Percentiles rank a stretch among this genome's conserved stretches.
phyloP scores from a whole-genome alignment of 139 green algal species.

The Chlamydomonas sp. region DNA sequence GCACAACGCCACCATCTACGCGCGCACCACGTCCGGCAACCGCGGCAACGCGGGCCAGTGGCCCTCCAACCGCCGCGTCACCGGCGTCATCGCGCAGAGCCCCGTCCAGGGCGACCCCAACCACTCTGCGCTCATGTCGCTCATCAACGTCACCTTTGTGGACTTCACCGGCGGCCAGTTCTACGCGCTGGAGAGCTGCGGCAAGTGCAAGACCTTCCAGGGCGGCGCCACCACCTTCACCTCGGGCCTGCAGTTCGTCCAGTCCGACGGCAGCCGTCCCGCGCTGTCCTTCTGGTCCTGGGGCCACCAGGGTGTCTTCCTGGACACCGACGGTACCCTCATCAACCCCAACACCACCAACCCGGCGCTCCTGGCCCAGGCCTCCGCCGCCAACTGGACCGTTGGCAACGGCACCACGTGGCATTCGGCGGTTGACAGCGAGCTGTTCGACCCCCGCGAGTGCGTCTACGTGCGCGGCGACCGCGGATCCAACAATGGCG shows the following conservation, averaged over 20 bases:
- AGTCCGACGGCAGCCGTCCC: not conserved
- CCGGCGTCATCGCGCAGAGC: constrained; percentile 56
- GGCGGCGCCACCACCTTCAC: constrained; percentile 58
- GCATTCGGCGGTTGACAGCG: constrained; percentile 15
- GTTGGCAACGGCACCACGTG: constrained; percentile 3
- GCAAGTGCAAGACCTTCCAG: constrained; percentile 56
- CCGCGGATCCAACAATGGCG: constrained; percentile 18
- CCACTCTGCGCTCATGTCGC: constrained; percentile 47
- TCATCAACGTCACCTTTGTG: constrained; percentile 66
- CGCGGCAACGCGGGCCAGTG: constrained; percentile 44
- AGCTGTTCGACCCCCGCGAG: constrained; percentile 33
- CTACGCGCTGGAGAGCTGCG: constrained; percentile 55
- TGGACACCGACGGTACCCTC: constrained; percentile 67
- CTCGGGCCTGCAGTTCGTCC: constrained; percentile 31
- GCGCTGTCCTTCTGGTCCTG: constrained; percentile 42
- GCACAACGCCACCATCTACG: constrained; percentile 46
- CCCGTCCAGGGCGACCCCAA: constrained; percentile 10
- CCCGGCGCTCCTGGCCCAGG: not conserved
- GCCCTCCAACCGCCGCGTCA: constrained; percentile 41
- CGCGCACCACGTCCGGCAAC: constrained; percentile 40
- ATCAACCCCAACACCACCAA: constrained; percentile 42
- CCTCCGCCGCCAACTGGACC: not conserved
- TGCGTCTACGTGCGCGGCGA: constrained; percentile 29
- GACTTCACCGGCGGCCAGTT: constrained; percentile 45
- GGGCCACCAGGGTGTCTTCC: constrained; percentile 50